Percentiles rank a stretch among this genome's conserved stretches.
These are phyloP conservation scores for Boletus rubescentipes DNA, from an alignment of 768 basidiomycete species.

Conservation along the genomic window DNA sequence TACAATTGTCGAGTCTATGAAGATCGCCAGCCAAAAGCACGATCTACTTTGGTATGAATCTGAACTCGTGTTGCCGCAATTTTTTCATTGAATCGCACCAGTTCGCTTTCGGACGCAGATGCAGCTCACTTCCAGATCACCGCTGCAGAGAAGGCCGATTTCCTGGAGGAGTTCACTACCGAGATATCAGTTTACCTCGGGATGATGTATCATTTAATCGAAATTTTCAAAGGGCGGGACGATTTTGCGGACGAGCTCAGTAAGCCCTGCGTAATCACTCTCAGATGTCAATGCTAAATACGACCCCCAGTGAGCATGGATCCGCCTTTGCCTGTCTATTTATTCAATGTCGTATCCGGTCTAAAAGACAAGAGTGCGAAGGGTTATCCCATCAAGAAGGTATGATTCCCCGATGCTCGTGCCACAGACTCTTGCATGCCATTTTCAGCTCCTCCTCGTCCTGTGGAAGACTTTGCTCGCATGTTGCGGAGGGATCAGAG, in stretches of 20 bases:
- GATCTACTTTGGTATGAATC: constrained; percentile 68
- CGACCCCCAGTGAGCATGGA: constrained; percentile 82
- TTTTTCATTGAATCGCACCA: constrained; percentile 30
- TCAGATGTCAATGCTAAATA: constrained; percentile 4
- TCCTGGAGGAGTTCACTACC: constrained; percentile 86
- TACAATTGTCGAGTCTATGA: constrained; percentile 83
- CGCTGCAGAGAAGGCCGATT: constrained; percentile 67
- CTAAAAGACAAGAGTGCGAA: constrained; percentile 92
- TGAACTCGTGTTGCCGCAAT: neutral
- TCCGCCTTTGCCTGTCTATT: constrained; percentile 88
- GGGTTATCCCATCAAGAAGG: constrained; percentile 98
- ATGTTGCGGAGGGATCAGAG: constrained; percentile 90
- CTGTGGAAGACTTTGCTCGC: constrained; percentile 93
- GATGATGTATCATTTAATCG: constrained; percentile 93
- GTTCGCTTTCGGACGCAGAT: constrained; percentile 74
- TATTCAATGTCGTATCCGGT: constrained; percentile 87
- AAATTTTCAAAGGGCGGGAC: constrained; percentile 90
- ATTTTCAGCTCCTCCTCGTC: constrained; percentile 76
- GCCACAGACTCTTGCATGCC: constrained; percentile 1
- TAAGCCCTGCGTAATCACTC: constrained; percentile 42
- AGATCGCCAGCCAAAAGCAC: constrained; percentile 85
- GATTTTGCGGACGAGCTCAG: constrained; percentile 96
- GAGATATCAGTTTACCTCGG: constrained; percentile 93
- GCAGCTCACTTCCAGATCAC: constrained; percentile 70
- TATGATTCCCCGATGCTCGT: constrained; percentile 27